Percentiles rank a stretch among this genome's conserved stretches.
Evolutionary conservation across 257 asterid genomes (phyloP).

Genomic region (Hygrophila difformis): DNA sequence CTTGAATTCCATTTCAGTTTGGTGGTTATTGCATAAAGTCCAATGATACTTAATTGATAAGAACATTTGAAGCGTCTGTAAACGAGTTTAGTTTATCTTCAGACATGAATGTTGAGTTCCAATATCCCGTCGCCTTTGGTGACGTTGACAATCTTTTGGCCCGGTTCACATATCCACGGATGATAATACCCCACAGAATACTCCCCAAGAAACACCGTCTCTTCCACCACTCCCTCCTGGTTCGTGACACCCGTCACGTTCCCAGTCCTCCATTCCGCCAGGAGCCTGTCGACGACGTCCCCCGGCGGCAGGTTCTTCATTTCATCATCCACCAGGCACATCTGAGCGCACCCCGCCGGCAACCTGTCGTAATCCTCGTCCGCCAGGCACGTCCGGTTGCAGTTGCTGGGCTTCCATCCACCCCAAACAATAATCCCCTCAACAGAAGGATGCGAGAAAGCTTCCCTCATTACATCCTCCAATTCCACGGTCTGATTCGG

Average conservation of each 20-base stretch:
- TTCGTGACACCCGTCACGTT: slow-evolving; percentile 25
- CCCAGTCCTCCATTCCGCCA: slow-evolving; percentile 38
- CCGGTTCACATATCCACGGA: slow-evolving; percentile 12
- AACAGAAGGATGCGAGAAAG: slow-evolving; percentile 48
- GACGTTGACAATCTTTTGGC: slow-evolving; percentile 9
- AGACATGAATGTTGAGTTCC: too few relatives aligned
- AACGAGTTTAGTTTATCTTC: too few relatives aligned
- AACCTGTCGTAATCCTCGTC: neutral
- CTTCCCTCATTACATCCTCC: slow-evolving; percentile 48
- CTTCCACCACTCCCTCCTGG: slow-evolving; percentile 20
- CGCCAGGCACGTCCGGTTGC: slow-evolving; percentile 29
- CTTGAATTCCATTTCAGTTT: too few relatives aligned
- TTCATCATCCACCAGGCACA: slow-evolving; percentile 36
- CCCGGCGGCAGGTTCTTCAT: slow-evolving; percentile 36
- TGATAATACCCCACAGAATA: slow-evolving; percentile 24
- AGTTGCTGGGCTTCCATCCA: slow-evolving; percentile 41
- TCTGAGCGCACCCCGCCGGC: slow-evolving; percentile 10
- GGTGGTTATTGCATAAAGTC: too few relatives aligned
- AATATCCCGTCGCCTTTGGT: slow-evolving; percentile 6
- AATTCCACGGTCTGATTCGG: slow-evolving; percentile 1
- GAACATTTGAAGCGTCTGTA: too few relatives aligned
- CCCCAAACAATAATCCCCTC: slow-evolving; percentile 52
- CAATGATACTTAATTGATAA: too few relatives aligned
- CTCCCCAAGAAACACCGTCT: slow-evolving; percentile 32
- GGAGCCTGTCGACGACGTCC: slow-evolving; percentile 38